Evolutionary conservation across 2,329 filamentous ascomycete genomes (phyloP).

Genomic region (Cucurbitaria berberidis): DNA sequence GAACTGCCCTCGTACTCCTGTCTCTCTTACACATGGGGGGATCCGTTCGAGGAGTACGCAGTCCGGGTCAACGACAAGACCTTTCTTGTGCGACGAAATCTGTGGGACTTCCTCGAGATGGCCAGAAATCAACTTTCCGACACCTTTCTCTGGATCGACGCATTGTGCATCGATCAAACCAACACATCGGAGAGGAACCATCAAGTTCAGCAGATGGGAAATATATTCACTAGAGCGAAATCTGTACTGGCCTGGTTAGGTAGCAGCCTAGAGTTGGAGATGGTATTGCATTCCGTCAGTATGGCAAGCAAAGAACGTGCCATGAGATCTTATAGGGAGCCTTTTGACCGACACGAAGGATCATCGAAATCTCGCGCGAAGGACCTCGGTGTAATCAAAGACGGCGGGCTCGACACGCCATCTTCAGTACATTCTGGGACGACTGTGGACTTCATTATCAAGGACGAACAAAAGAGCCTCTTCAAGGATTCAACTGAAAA

Average conservation of each 20-base stretch:
- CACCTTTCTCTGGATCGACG: slow-evolving; percentile 31
- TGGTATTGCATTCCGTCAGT: not conserved
- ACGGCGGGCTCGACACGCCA: too few relatives aligned
- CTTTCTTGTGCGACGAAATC: slow-evolving; percentile 1
- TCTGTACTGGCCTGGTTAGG: slow-evolving; percentile 3
- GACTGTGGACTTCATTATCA: too few relatives aligned
- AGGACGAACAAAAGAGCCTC: not conserved
- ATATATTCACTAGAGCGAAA: slow-evolving; percentile 15
- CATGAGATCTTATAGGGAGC: not conserved
- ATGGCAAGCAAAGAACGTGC: not conserved
- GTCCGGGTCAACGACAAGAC: not conserved
- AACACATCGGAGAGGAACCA: slow-evolving; percentile 24
- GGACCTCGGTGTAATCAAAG: not conserved
- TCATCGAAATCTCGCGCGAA: not conserved
- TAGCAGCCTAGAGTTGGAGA: not conserved
- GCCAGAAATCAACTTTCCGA: not conserved
- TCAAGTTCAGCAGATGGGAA: slow-evolving; percentile 31
- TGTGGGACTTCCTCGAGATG: not conserved
- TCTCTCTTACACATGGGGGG: slow-evolving; percentile 5
- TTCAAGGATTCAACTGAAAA: slow-evolving; percentile 2
- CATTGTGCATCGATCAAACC: slow-evolving; percentile 32
- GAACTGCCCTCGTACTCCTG: not conserved
- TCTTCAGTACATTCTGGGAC: too few relatives aligned
- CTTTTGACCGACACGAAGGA: not conserved
- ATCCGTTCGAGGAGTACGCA: not conserved